Percentiles rank a stretch among this genome's conserved stretches.
These are phyloP conservation scores for Diaporthe humulicola DNA, from an alignment of 2,329 filamentous ascomycete species.

Conservation along the genomic window DNA sequence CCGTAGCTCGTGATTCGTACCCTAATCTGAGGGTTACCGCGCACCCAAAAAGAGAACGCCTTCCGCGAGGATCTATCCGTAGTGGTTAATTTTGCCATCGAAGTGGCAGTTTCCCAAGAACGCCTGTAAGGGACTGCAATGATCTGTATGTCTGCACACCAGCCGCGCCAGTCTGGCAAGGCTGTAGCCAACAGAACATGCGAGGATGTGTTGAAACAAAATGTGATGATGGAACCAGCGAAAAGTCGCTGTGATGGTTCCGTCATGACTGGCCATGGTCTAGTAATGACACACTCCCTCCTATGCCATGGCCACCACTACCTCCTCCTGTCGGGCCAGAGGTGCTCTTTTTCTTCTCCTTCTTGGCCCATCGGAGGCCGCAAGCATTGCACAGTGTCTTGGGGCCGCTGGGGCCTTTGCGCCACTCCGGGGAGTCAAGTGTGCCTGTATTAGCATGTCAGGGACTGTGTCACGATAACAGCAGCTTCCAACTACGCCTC, in stretches of 20 bases:
- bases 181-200: neutral
- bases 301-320: conserved; percentile 25
- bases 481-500: neutral
- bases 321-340: conserved; percentile 28
- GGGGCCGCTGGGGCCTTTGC: conserved; percentile 91
- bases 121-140: conserved; percentile 26
- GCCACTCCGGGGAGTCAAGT: conserved; percentile 94
- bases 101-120: conserved; percentile 3
- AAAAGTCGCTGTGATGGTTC: neutral
- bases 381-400: conserved; percentile 98
- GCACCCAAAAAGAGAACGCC: conserved; percentile 26
- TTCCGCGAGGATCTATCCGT: conserved; percentile 38
- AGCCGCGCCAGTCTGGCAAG: neutral
- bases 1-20: conserved; percentile 28
- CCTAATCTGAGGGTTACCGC: neutral
- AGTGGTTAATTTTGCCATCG: conserved; percentile 23
- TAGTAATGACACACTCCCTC: conserved; percentile 23
- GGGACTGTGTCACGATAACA: neutral
- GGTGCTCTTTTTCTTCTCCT: conserved; percentile 77
- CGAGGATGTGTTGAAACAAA: neutral
- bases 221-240: neutral
- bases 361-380: conserved; percentile 82
- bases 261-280: conserved; percentile 35
- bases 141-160: conserved; percentile 3
- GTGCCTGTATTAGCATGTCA: conserved; percentile 65